These are phyloP conservation scores for Lachancea quebecensis DNA, from an alignment of 805 yeast genomes.

Conservation along the genomic window DNA sequence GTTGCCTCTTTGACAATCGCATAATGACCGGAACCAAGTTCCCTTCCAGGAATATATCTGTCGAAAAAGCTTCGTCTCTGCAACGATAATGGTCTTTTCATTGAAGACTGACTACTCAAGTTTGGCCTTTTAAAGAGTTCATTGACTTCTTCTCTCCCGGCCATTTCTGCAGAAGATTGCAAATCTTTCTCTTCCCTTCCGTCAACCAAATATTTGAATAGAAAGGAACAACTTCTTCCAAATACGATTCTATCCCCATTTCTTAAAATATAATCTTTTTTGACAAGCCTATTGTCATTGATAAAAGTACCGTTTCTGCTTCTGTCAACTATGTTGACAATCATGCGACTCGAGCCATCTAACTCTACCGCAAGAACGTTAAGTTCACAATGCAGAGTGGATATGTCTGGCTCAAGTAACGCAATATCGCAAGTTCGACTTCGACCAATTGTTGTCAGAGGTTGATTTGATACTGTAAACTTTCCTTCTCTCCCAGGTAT, in stretches of 20 bases:
- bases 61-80: conserved; percentile 45
- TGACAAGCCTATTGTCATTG: conserved; percentile 47
- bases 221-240: conserved; percentile 46
- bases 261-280: conserved; percentile 42
- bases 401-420: conserved; percentile 52
- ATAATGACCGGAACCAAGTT: conserved; percentile 71
- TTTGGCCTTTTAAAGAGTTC: conserved; percentile 25
- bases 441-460: conserved; percentile 41
- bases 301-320: conserved; percentile 60
- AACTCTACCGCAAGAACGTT: conserved; percentile 35
- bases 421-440: conserved; percentile 54
- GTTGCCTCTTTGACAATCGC: conserved; percentile 73
- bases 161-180: neutral
- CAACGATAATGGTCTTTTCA: conserved; percentile 9
- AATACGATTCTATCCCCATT: conserved; percentile 60
- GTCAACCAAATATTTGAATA: conserved; percentile 38
- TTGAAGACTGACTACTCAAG: conserved; percentile 20
- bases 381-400: conserved; percentile 57
- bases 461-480: conserved; percentile 29
- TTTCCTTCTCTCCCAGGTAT: conserved; percentile 31
- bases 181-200: conserved; percentile 9
- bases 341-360: conserved; percentile 30
- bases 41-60: conserved; percentile 42
- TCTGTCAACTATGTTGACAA: conserved; percentile 46
- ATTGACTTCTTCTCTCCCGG: conserved; percentile 1